These are phyloP conservation scores for Sclerotinia subarctica DNA, from an alignment of 2,329 filamentous ascomycete species.

Conservation along the genomic window DNA sequence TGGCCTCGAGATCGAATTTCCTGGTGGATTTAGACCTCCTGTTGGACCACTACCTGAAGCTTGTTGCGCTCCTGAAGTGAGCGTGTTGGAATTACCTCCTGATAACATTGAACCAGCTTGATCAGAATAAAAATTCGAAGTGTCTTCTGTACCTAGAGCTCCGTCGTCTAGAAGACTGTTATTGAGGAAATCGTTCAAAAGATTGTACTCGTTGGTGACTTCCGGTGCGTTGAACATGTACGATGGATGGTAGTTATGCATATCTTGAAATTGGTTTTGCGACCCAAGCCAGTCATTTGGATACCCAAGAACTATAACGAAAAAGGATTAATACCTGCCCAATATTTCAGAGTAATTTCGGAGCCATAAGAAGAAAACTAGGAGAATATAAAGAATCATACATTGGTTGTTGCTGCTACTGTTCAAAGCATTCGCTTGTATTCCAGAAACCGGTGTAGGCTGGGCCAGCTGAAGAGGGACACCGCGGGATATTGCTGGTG, in stretches of 20 bases:
- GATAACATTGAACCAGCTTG: constrained; percentile 48
- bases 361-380: constrained; percentile 31
- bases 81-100: constrained; percentile 47
- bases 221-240: constrained; percentile 96
- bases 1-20: constrained; percentile 58
- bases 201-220: constrained; percentile 92
- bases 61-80: constrained; percentile 39
- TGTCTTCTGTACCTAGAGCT: constrained; percentile 66
- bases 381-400: constrained; percentile 46
- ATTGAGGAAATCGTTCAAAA: constrained; percentile 94
- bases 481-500: constrained; percentile 44
- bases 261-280: constrained; percentile 86
- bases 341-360: constrained; percentile 20
- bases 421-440: constrained; percentile 59
- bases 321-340: constrained; percentile 31
- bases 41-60: constrained; percentile 23
- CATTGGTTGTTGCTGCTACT: constrained; percentile 68
- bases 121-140: constrained; percentile 58
- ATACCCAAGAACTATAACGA: constrained; percentile 74
- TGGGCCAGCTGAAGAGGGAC: constrained; percentile 66
- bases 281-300: constrained; percentile 71
- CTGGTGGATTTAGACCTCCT: constrained; percentile 41
- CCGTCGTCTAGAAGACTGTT: constrained; percentile 86
- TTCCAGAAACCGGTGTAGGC: constrained; percentile 64
- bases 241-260: constrained; percentile 88